phyloP scores from a whole-genome alignment of 148 eudicot species.

The Dysphania ambrosioides region DNA sequence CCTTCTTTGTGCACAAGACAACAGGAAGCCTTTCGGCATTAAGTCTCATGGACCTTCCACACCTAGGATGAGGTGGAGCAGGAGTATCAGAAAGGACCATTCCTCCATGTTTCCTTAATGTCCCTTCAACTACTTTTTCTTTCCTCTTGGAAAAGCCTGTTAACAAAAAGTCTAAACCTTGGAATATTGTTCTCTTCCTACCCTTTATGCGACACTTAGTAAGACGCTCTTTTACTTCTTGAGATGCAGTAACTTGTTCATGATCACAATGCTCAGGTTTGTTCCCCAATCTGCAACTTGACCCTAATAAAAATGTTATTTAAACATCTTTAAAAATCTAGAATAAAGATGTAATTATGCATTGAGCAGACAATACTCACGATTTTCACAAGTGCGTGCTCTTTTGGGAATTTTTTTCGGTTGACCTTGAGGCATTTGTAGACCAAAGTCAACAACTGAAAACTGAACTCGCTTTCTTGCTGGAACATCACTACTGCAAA shows the following conservation, averaged over 20 bases:
- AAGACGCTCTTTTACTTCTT: constrained; percentile 45
- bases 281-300: constrained; percentile 34
- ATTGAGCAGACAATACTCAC: constrained; percentile 34
- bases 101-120: constrained; percentile 74
- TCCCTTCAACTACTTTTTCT: constrained; percentile 57
- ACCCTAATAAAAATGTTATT: constrained; percentile 27
- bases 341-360: constrained; percentile 6
- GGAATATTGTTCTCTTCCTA: constrained; percentile 50
- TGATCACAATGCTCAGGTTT: constrained; percentile 28
- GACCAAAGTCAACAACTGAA: constrained; percentile 31
- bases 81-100: constrained; percentile 68
- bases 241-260: constrained; percentile 35
- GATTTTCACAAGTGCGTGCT: constrained; percentile 16
- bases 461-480: constrained; percentile 65
- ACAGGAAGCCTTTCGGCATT: constrained; percentile 56
- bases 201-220: constrained; percentile 32
- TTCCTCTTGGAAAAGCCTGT: constrained; percentile 70
- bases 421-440: constrained; percentile 13
- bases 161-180: constrained; percentile 61
- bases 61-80: constrained; percentile 42
- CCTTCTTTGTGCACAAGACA: constrained; percentile 66
- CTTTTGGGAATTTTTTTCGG: constrained; percentile 27
- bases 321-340: background rate
- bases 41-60: constrained; percentile 41
- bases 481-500: constrained; percentile 28